These are phyloP conservation scores for Ophiostoma sp. DNA, from an alignment of 2,329 filamentous ascomycete genomes.

Conservation along the genomic window DNA sequence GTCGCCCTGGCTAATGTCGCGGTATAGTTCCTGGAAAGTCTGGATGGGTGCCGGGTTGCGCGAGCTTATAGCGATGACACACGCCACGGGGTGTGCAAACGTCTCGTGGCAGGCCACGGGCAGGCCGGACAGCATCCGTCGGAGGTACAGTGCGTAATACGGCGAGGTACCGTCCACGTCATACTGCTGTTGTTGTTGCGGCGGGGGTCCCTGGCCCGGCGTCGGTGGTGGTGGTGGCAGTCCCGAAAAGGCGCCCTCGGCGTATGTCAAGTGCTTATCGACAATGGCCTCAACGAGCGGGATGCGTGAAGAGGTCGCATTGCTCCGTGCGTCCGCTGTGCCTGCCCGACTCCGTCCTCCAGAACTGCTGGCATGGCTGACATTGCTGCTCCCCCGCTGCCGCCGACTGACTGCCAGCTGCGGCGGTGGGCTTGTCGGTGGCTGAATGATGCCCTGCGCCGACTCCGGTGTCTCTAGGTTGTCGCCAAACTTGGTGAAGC, in stretches of 20 bases:
- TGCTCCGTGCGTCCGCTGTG: conserved; percentile 26
- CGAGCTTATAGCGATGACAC: conserved; percentile 93
- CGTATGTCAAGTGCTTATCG: conserved; percentile 73
- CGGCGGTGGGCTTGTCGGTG: conserved; percentile 27
- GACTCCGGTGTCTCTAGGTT: conserved; percentile 55
- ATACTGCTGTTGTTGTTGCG: conserved; percentile 36
- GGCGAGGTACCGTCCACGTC: conserved; percentile 63
- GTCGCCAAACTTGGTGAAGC: conserved; percentile 73
- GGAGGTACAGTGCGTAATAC: conserved; percentile 82
- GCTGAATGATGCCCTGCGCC: conserved; percentile 38
- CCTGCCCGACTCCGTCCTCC: conserved; percentile 28
- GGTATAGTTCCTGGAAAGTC: conserved; percentile 79
- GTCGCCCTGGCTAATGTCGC: conserved; percentile 76
- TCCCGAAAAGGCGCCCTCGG: conserved; percentile 60
- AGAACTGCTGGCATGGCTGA: neutral
- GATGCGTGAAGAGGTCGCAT: conserved; percentile 48
- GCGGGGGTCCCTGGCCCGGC: conserved; percentile 38
- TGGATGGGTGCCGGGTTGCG: conserved; percentile 81
- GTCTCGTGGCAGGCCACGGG: conserved; percentile 84
- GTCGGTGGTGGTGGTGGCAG: conserved; percentile 39
- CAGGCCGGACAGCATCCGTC: conserved; percentile 77
- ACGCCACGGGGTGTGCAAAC: conserved; percentile 90
- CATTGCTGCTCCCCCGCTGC: conserved; percentile 11
- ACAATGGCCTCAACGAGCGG: conserved; percentile 77
- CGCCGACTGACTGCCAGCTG: conserved; percentile 1